Evolutionary conservation across 257 asterid genomes (phyloP), one percentile per base, ranked within the genome.

Genomic region (Henckelia pumila): DNA sequence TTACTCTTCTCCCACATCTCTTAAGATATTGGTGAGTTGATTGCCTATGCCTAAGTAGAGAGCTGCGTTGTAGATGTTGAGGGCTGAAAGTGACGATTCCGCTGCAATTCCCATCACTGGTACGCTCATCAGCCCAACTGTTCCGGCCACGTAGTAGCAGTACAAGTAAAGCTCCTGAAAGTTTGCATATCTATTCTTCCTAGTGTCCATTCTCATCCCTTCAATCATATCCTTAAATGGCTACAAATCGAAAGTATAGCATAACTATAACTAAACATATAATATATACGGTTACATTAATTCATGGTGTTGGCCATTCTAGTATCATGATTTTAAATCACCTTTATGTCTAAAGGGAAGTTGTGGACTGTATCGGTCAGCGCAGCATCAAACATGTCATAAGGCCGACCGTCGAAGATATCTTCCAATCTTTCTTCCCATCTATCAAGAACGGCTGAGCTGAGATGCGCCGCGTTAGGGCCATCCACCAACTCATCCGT

Each of bases 1-100:
- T 80, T 78, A 89, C 96, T 89, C 92, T 78, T 89, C 95, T 65
- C 96, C 95, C 58, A 89, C 96, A 74, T 89, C 96, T 81, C 96
- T 78, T 16, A 89, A 81, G 50, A 87, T 89, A 77, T 89, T 89
- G 1, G 92, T 82, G 2, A 89, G 84, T 64, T 89, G 96, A 79
- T 89, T 89, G 30, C 93, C 95, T 4, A 89, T 87, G 26, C 96
- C 95, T 52, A 89, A 74, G 58, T 57, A 73, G 47, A 89, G 78
- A 26, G 95, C 95, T 17, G 86, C 82, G 59, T 75, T 78, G n/a
- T 90, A 90, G 22, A 87, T 65, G 8, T 30, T 76, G 14, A 85
- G 92, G 61, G 81, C 73, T 5, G 95, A 81, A 24, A 81, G 29
- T 6, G 78, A 50, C 1, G 87, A 78, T 71, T 90, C 95, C 3